Evolutionary conservation across 768 basidiomycete species (phyloP).

Genomic region (Russula ochroleuca): DNA sequence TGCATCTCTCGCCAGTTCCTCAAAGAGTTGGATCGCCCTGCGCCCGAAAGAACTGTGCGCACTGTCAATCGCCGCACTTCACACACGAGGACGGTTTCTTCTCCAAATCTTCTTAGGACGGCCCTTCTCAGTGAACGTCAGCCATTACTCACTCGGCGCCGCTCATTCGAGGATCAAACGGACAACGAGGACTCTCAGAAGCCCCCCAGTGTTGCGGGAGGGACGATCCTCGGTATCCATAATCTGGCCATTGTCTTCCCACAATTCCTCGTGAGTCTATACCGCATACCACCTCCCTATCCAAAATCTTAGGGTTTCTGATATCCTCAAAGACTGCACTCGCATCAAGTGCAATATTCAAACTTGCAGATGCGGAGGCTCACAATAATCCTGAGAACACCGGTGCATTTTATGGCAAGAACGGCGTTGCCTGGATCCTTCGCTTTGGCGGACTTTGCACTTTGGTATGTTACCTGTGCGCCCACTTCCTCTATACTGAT

Average conservation of each 20-base stretch:
- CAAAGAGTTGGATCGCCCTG: conserved; percentile 22
- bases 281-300: neutral
- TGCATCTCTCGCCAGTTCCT: conserved; percentile 19
- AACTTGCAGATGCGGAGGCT: conserved; percentile 61
- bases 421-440: conserved; percentile 90
- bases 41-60: neutral
- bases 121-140: conserved; percentile 44
- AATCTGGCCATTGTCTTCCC: conserved; percentile 95
- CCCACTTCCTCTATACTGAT: neutral
- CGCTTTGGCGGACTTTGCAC: conserved; percentile 89
- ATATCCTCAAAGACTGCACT: conserved; percentile 60
- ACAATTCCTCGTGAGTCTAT: conserved; percentile 75
- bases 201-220: conserved; percentile 63
- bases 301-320: neutral
- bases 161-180: conserved; percentile 50
- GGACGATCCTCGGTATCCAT: conserved; percentile 91
- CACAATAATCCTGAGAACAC: conserved; percentile 43
- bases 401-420: conserved; percentile 70
- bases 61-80: conserved; percentile 37
- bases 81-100: conserved; percentile 54
- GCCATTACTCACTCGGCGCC: conserved; percentile 57
- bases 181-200: conserved; percentile 35
- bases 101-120: conserved; percentile 39
- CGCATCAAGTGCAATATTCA: conserved; percentile 84
- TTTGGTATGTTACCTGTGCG: conserved; percentile 40